These are phyloP conservation scores for Glycyrrhiza uralensis DNA, from an alignment of 306 rosid species.

Conservation along the genomic window DNA sequence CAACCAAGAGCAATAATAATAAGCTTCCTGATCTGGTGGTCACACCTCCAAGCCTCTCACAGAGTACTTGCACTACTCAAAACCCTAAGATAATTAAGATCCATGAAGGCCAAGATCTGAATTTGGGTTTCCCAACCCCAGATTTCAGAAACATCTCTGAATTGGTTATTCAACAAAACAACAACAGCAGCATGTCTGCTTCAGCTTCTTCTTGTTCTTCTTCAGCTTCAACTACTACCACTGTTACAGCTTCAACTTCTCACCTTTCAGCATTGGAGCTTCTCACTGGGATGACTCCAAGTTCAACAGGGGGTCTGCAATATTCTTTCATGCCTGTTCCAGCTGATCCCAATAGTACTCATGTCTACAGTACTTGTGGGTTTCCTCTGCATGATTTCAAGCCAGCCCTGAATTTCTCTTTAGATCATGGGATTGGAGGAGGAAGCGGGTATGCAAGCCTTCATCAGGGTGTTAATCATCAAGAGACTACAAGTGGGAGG, in stretches of 20 bases:
- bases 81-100: slow-evolving; percentile 46
- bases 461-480: slow-evolving; percentile 17
- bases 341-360: slow-evolving; percentile 30
- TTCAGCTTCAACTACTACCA: neutral
- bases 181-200: slow-evolving; percentile 3
- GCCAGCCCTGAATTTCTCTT: slow-evolving; percentile 56
- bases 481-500: slow-evolving; percentile 29
- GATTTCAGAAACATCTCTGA: slow-evolving; percentile 36
- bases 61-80: slow-evolving; percentile 8
- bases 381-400: slow-evolving; percentile 59
- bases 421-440: slow-evolving; percentile 56
- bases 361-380: slow-evolving; percentile 31
- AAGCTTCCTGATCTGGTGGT: slow-evolving; percentile 46
- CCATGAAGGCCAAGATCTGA: slow-evolving; percentile 58
- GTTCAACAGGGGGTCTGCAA: slow-evolving; percentile 55
- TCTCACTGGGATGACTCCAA: slow-evolving; percentile 48
- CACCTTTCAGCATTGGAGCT: slow-evolving; percentile 68
- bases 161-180: slow-evolving; percentile 31
- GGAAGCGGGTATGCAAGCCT: slow-evolving; percentile 32
- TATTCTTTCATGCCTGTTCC: slow-evolving; percentile 47
- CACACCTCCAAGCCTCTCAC: slow-evolving; percentile 15
- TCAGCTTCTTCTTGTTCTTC: slow-evolving; percentile 10
- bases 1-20: slow-evolving; percentile 34
- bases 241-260: slow-evolving; percentile 12
- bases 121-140: slow-evolving; percentile 40